phyloP scores from a whole-genome alignment of 306 rosid species.

The Pueraria montana region DNA sequence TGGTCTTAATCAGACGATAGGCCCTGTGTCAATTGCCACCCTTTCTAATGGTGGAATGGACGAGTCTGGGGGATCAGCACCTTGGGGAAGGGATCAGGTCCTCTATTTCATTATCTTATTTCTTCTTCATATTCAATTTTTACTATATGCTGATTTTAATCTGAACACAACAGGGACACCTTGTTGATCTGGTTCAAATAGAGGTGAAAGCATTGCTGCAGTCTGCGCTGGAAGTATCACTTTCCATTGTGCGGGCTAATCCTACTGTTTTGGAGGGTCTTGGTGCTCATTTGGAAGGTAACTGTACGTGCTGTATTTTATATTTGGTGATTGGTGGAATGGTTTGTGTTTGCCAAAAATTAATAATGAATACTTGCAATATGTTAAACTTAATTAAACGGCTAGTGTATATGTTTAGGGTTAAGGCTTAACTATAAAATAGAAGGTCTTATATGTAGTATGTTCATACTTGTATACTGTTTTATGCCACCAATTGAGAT shows the following conservation, averaged over 20 bases:
- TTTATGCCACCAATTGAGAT: conserved; percentile 1
- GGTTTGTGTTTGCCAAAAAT: conserved; percentile 32
- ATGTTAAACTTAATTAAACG: conserved; percentile 3
- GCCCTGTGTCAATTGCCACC: conserved; percentile 90
- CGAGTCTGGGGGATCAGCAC: conserved; percentile 80
- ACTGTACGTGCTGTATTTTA: neutral
- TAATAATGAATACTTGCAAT: neutral
- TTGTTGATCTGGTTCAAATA: conserved; percentile 92
- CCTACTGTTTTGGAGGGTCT: conserved; percentile 97
- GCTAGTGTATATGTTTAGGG: neutral
- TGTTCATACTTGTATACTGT: conserved; percentile 1
- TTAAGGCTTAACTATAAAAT: neutral
- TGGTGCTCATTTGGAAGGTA: conserved; percentile 98
- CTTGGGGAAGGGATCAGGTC: conserved; percentile 99
- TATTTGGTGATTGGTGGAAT: conserved; percentile 30
- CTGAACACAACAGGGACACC: conserved; percentile 78
- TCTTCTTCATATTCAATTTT: conserved; percentile 32
- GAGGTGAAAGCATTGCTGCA: conserved; percentile 91
- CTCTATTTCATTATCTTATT: conserved; percentile 38
- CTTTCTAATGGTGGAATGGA: conserved; percentile 91
- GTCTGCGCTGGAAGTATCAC: conserved; percentile 88
- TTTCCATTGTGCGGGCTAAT: conserved; percentile 89
- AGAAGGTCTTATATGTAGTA: neutral
- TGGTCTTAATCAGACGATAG: conserved; percentile 91
- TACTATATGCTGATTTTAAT: conserved; percentile 54